Percentiles rank a stretch among this genome's conserved stretches.
Conservation (phyloP, 257 asterid genomes). For the Solanum gandarillasii region DNA sequence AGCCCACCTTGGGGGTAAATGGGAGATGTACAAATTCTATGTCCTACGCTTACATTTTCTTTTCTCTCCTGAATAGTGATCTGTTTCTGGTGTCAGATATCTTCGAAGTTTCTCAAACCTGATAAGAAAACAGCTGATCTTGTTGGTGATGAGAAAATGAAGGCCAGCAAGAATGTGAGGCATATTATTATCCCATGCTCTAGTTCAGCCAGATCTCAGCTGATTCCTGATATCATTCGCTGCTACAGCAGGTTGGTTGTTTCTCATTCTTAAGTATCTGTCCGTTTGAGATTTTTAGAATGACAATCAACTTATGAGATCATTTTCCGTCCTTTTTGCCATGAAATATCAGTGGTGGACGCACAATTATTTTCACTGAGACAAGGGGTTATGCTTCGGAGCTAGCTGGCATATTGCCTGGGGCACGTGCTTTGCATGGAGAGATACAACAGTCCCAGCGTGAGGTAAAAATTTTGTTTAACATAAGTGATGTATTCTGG, state of each 20-base stretch:
- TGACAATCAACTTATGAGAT: background rate
- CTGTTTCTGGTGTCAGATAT: constrained; percentile 34
- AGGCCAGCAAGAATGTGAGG: constrained; percentile 84
- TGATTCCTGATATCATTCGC: constrained; percentile 84
- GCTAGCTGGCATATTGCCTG: constrained; percentile 86
- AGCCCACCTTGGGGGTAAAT: background rate
- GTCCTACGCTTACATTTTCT: background rate
- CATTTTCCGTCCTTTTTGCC: background rate
- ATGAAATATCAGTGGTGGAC: constrained; percentile 64
- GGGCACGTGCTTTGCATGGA: constrained; percentile 94
- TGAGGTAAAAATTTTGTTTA: constrained; percentile 38
- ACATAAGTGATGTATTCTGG: background rate
- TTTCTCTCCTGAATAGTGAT: background rate
- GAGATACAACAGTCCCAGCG: constrained; percentile 95
- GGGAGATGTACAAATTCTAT: background rate
- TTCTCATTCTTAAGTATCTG: background rate
- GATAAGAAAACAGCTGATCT: constrained; percentile 85
- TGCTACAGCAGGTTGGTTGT: constrained; percentile 81
- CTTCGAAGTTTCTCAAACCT: constrained; percentile 57
- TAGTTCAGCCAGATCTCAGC: constrained; percentile 65
- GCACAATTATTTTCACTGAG: constrained; percentile 85
- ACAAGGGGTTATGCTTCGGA: constrained; percentile 79
- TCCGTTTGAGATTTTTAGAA: background rate
- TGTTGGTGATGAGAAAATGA: constrained; percentile 94
- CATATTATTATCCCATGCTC: constrained; percentile 92